Conservation (phyloP, 345 rosid genomes). For the Linum usitatissimum region DNA sequence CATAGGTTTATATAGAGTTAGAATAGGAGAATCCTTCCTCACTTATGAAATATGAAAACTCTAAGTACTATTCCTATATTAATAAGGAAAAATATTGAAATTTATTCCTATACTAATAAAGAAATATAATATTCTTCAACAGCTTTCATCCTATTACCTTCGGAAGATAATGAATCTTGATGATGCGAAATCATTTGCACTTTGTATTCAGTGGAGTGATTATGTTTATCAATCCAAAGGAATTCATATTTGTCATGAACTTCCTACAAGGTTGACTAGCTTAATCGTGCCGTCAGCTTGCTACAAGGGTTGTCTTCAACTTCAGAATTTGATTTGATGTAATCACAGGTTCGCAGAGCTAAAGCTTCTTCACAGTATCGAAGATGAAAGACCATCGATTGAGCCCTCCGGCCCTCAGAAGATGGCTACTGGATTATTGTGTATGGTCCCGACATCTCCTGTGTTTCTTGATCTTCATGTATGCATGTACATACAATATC, state of each 20-base stretch:
- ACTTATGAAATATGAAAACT: no score
- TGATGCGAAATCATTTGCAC: not conserved
- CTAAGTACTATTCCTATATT: no score
- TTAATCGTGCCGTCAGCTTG: not conserved
- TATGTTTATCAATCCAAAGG: no score
- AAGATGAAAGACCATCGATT: slow-evolving; percentile 53
- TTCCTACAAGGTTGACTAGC: no score
- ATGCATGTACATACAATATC: not conserved
- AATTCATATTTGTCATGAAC: no score
- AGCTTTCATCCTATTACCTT: not conserved
- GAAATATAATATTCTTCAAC: no score
- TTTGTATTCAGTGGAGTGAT: no score
- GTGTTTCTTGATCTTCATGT: slow-evolving; percentile 1
- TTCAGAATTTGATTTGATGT: not conserved
- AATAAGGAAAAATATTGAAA: no score
- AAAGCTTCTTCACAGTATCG: slow-evolving; percentile 61
- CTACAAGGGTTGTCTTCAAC: not conserved
- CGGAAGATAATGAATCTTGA: not conserved
- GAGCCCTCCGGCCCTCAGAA: slow-evolving; percentile 57
- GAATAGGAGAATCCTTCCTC: no score
- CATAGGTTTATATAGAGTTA: no score
- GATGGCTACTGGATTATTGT: slow-evolving; percentile 67
- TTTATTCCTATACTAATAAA: no score
- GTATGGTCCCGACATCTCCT: slow-evolving; percentile 29
- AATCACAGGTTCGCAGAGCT: slow-evolving; percentile 65